Conservation (phyloP, 2,329 filamentous ascomycete genomes). For the Albophoma yamanashiensis region DNA sequence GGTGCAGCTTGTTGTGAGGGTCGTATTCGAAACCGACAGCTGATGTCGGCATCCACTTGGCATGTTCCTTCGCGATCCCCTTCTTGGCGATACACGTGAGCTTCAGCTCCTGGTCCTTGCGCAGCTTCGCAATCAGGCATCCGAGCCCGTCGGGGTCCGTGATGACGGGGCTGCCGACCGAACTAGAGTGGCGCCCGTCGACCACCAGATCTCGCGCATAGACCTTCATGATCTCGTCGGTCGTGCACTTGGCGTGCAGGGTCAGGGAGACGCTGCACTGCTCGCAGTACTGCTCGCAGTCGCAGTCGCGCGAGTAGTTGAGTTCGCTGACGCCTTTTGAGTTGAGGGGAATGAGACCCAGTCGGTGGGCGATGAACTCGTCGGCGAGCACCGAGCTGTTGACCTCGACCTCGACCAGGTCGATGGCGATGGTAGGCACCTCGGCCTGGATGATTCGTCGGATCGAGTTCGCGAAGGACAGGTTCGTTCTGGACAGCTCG, state of each 20-base stretch:
- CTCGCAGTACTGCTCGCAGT: constrained; percentile 92
- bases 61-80: constrained; percentile 96
- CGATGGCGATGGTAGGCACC: constrained; percentile 88
- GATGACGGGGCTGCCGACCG: constrained; percentile 74
- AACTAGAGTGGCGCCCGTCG: constrained; percentile 57
- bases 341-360: constrained; percentile 81
- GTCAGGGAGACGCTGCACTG: constrained; percentile 78
- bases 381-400: constrained; percentile 96
- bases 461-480: constrained; percentile 85
- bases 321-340: constrained; percentile 75
- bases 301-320: constrained; percentile 85
- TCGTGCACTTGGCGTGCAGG: constrained; percentile 75
- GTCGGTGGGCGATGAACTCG: constrained; percentile 87
- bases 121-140: constrained; percentile 79
- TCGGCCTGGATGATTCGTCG: constrained; percentile 88
- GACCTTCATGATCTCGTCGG: constrained; percentile 84
- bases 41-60: constrained; percentile 90
- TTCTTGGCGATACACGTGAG: constrained; percentile 94
- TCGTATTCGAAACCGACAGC: constrained; percentile 98
- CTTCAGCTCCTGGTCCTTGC: constrained; percentile 80
- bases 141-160: constrained; percentile 74
- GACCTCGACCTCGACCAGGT: constrained; percentile 82
- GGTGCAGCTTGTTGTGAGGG: constrained; percentile 88
- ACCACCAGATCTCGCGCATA: constrained; percentile 84
- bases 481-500: constrained; percentile 78